Conservation (phyloP, 129 eudicot genomes). For the Oenanthe sinensis region DNA sequence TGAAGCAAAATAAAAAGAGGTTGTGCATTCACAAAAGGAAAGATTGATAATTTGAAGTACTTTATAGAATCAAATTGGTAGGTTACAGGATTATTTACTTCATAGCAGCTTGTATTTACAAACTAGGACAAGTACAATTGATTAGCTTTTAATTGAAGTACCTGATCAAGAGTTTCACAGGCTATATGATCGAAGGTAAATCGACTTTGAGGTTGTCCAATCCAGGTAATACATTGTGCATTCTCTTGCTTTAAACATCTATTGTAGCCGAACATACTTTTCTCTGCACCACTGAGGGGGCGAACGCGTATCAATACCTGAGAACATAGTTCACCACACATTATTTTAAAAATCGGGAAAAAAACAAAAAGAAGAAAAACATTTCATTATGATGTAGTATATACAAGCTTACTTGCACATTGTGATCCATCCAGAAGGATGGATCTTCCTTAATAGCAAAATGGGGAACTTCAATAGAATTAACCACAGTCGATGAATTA, state of each 20-base stretch:
- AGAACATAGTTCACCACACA: background rate
- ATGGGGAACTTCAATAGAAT: conserved; percentile 73
- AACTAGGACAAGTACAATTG: background rate
- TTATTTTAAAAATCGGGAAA: too few species aligned
- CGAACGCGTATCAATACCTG: conserved; percentile 81
- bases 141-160: conserved; percentile 9
- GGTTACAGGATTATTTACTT: background rate
- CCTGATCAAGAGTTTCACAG: conserved; percentile 87
- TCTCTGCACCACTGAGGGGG: conserved; percentile 71
- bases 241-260: conserved; percentile 90
- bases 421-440: conserved; percentile 94
- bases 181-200: conserved; percentile 94
- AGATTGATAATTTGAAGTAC: background rate
- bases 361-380: background rate
- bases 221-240: conserved; percentile 68
- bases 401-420: conserved; percentile 61
- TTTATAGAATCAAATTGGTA: background rate
- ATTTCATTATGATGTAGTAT: background rate
- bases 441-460: conserved; percentile 84
- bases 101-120: background rate
- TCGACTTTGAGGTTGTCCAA: conserved; percentile 72
- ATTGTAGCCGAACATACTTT: conserved; percentile 43
- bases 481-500: conserved; percentile 34
- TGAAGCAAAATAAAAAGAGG: background rate
- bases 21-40: background rate